Evolutionary conservation across 2,329 filamentous ascomycete species (phyloP).

Genomic region (Epichloe aotearoae): DNA sequence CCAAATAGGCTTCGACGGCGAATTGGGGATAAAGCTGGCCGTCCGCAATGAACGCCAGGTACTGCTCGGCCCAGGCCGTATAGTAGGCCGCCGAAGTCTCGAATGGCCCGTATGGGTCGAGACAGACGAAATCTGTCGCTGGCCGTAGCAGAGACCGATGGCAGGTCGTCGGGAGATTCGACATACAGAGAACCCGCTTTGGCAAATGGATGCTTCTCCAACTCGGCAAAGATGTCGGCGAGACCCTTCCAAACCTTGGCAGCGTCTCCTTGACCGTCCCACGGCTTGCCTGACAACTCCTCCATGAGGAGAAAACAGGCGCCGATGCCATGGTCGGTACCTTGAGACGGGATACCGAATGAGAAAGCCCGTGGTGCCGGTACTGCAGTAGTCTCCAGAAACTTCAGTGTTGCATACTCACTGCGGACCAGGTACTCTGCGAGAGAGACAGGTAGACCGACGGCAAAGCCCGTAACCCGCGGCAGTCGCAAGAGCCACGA

Average conservation of each 20-base stretch:
- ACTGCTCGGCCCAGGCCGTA: constrained; percentile 9
- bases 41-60: constrained; percentile 13
- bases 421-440: constrained; percentile 13
- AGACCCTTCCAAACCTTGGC: constrained; percentile 11
- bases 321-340: constrained; percentile 7
- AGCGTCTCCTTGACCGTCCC: background rate
- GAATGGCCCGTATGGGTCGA: constrained; percentile 10
- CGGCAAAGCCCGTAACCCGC: constrained; percentile 7
- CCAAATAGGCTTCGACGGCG: constrained; percentile 17
- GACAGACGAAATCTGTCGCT: constrained; percentile 18
- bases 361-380: constrained; percentile 16
- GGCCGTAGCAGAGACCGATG: constrained; percentile 7
- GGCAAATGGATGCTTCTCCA: constrained; percentile 13
- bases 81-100: constrained; percentile 10
- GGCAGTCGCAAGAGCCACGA: constrained; percentile 16
- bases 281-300: constrained; percentile 15
- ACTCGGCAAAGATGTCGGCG: constrained; percentile 14
- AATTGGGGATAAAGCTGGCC: constrained; percentile 19
- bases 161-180: constrained; percentile 5
- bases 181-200: constrained; percentile 13
- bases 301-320: constrained; percentile 17
- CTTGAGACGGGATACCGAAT: constrained; percentile 4
- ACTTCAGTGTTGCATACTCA: constrained; percentile 21
- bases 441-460: constrained; percentile 8
- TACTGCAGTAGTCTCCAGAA: constrained; percentile 17